Base-by-base conservation (phyloP, 139 green algal species). In the Asterochloris sp. region DNA sequence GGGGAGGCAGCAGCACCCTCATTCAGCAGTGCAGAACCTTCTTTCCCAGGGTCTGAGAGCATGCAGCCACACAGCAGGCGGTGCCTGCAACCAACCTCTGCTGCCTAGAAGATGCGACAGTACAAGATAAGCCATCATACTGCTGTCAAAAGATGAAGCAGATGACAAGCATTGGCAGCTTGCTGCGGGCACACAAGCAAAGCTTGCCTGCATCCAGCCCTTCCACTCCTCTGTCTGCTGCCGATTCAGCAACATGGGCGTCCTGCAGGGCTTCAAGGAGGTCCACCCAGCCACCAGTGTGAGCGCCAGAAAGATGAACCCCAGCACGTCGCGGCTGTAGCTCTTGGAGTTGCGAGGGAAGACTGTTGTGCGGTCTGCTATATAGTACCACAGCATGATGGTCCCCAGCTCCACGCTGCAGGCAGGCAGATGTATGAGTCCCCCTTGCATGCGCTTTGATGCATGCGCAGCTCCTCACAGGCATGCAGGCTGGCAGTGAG, bases 201-300 rank as follows among this genome's bases (percentile, higher is more conserved):
- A 13, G 17, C 23, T 19, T 54, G 97, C 94, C 89, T 97, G 94
- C 94, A 97, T 97, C 94, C 94, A 97, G 26, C 94, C 94, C 88
- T 99, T 99, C 96, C 96, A 98, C 85, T 99, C 96, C 87, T 99
- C 96, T 11, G 96, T 99, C 86, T 98, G 96, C n/a, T 94, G 89
- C 26, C 96, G 90, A 83, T 98, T 97, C 26, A 99, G 90, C 83
- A 97, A 85, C 67, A 91, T 82, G 10, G 89, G 84, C 61, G 86
- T 85, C 79, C 94, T 93, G 76, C 85, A 78, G n/a, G 89, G 84
- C 17, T 63, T 74, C 60, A 61, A 62, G 54, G 64, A 78, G 11
- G 76, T 82, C 83, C 83, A 82, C 2, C 88, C 61, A 0, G 91
- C 91, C 27, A 95, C 93, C 17, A 82, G 54, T 0, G 91, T 94